Conservation (phyloP, 116 monocot species). For the Dioscorea cayenensis region DNA sequence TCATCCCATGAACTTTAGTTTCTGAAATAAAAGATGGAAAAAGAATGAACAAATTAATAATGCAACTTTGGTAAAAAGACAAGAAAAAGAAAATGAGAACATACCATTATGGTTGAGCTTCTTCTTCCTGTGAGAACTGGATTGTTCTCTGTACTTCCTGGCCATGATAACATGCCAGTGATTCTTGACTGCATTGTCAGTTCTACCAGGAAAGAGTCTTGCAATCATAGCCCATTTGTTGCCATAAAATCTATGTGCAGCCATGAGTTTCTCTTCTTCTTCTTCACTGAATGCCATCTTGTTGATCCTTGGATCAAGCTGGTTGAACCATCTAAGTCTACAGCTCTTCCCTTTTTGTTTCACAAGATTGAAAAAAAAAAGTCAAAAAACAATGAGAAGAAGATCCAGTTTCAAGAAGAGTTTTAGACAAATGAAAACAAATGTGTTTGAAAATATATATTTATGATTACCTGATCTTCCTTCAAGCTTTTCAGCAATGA, state of each 20-base stretch:
- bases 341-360: slow-evolving; percentile 74
- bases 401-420: too few relatives aligned
- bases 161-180: slow-evolving; percentile 96
- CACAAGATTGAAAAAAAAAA: not conserved
- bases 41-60: too few relatives aligned
- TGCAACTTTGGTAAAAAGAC: not conserved
- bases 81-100: not conserved
- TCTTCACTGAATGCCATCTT: slow-evolving; percentile 73
- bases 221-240: slow-evolving; percentile 95
- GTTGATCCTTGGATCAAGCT: slow-evolving; percentile 78
- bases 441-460: too few relatives aligned
- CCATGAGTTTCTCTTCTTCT: slow-evolving; percentile 77
- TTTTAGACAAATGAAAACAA: not conserved
- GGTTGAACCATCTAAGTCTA: slow-evolving; percentile 89
- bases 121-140: slow-evolving; percentile 53
- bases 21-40: not conserved
- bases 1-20: slow-evolving; percentile 1
- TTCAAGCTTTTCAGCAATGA: slow-evolving; percentile 84
- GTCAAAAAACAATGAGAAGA: not conserved
- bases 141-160: slow-evolving; percentile 82
- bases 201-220: slow-evolving; percentile 76
- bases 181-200: slow-evolving; percentile 86
- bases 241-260: slow-evolving; percentile 72
- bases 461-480: slow-evolving; percentile 67
- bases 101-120: slow-evolving; percentile 42